These are phyloP conservation scores for Colletotrichum sp. DNA, from an alignment of 2,329 filamentous ascomycete species.

Conservation along the genomic window DNA sequence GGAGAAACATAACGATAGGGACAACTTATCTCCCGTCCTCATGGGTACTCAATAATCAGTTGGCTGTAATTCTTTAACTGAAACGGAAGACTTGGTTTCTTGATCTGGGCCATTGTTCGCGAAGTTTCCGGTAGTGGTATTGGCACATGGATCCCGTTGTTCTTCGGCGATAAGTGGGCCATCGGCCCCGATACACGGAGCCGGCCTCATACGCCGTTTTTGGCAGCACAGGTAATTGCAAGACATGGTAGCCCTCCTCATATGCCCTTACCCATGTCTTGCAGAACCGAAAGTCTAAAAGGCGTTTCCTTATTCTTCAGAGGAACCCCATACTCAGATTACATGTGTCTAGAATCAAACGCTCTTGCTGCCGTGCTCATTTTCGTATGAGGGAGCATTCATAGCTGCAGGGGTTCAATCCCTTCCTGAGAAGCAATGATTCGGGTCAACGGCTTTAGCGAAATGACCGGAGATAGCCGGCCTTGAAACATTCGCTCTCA, in stretches of 20 bases:
- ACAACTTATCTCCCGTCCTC: not conserved
- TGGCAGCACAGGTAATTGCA: not conserved
- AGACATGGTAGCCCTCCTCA: not conserved
- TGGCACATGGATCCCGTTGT: not conserved
- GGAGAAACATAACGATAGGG: not conserved
- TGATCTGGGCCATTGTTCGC: not conserved
- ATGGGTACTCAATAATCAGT: not conserved
- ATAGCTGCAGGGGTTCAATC: not conserved
- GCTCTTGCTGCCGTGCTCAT: not conserved
- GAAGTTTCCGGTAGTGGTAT: not conserved
- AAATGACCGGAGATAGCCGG: not conserved
- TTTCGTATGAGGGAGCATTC: not conserved
- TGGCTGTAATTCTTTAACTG: not conserved
- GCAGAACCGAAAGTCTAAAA: not conserved
- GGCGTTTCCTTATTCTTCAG: not conserved
- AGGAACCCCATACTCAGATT: not conserved
- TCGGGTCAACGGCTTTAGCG: not conserved
- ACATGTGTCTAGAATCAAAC: not conserved
- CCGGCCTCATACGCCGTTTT: not conserved
- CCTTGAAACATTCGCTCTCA: not conserved
- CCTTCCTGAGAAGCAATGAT: not conserved
- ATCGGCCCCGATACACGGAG: not conserved
- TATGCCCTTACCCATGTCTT: not conserved
- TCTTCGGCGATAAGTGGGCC: not conserved
- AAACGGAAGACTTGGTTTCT: not conserved